phyloP scores from a whole-genome alignment of 1,284 basidiomycete genomes.

The Boletus mariae region DNA sequence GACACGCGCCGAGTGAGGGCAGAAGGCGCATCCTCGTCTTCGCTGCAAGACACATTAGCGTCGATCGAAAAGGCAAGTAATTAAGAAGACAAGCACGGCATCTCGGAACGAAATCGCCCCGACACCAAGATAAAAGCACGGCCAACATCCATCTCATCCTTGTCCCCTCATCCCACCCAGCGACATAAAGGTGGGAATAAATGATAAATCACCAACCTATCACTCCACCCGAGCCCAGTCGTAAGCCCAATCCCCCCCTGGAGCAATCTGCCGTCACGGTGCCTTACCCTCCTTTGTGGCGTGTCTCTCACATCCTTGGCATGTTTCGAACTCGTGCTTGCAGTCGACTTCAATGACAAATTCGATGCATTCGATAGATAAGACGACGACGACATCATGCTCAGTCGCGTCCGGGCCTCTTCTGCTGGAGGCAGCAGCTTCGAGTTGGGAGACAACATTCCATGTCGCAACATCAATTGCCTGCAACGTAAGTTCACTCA shows the following conservation, averaged over 20 bases:
- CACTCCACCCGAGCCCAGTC: constrained; percentile 80
- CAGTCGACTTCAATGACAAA: constrained; percentile 41
- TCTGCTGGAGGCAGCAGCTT: constrained; percentile 49
- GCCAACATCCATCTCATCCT: background rate
- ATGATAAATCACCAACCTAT: constrained; percentile 48
- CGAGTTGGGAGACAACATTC: constrained; percentile 70
- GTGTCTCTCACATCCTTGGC: constrained; percentile 67
- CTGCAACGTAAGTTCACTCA: constrained; percentile 34
- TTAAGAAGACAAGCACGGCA: constrained; percentile 2
- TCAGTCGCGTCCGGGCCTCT: constrained; percentile 34
- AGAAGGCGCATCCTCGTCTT: constrained; percentile 79
- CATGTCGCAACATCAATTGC: constrained; percentile 69
- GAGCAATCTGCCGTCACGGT: constrained; percentile 68
- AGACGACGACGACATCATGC: constrained; percentile 31
- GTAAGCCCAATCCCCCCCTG: constrained; percentile 73
- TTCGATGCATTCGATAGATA: constrained; percentile 23
- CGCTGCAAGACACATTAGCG: constrained; percentile 38
- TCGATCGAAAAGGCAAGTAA: constrained; percentile 1
- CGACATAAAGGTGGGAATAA: background rate
- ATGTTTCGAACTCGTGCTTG: constrained; percentile 43
- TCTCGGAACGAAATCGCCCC: constrained; percentile 3
- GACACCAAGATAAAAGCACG: constrained; percentile 6
- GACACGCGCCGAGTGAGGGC: constrained; percentile 65
- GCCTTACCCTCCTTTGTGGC: constrained; percentile 53
- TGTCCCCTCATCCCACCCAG: background rate